Base-by-base conservation (phyloP, 116 monocot genomes). In the Phalaenopsis hybrid region DNA sequence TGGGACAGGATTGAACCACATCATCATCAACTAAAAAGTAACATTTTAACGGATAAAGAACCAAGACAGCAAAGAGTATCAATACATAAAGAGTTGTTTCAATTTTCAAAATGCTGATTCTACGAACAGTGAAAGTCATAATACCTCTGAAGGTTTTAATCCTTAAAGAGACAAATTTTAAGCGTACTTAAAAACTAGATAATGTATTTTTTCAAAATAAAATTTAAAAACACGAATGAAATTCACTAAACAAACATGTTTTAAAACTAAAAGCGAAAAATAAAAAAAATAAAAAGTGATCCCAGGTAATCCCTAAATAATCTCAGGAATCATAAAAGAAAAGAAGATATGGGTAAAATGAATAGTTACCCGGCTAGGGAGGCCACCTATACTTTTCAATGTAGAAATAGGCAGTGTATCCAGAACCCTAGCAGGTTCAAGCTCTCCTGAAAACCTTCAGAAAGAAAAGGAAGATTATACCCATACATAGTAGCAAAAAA, bases 401-500 rank as follows among this genome's bases (percentile, higher is more conserved):
- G 81, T 80, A 76, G 77, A 75, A 45, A 85, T 61, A 9, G 91
- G 85, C 4, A 91, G 80, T 31, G 91, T 91, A 50, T 91, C 89
- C 44, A 91, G 72, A 80, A 91, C 91, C 63, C 91, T 85, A 10
- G 81, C 78, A 52, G 85, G 78, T 76, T 69, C 86, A 75, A 91
- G 82, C 74, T 81, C 91, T 81, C 75, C 51, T 75, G 91, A 85
- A 59, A 85, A 87, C 91, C 91, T 91, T 82, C 82, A 84, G 23
- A 5, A 76, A 79, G 46, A 84, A 28, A 10, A 84, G n/a, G 80
- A 34, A 44, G 52, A n/a, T 68, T 45, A 6, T 80, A 31, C 45
- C 23, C 2, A 34, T 18, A 63, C 11, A n/a, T 63, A 65, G 48
- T 44, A 8, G 57, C 15, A 58, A 57, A 44, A 77, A 3, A 34